A percentile compares a stretch with the other conserved stretches of the same genome.
These are phyloP conservation scores for Citeromyces matritensis DNA, from an alignment of 805 yeast species.

Conservation along the genomic window DNA sequence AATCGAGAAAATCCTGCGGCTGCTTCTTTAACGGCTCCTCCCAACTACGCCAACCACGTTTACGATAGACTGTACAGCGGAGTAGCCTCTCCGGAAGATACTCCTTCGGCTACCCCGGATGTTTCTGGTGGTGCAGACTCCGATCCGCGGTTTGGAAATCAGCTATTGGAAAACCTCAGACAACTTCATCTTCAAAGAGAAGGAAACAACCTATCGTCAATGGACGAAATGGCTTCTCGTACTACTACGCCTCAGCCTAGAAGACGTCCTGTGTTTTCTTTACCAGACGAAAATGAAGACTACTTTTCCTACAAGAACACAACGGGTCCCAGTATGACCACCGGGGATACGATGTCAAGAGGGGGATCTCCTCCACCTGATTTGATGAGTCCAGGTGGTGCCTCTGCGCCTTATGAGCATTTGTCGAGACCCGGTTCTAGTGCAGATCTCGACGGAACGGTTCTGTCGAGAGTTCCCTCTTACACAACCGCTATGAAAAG, in stretches of 20 bases:
- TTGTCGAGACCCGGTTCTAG: conserved; percentile 42
- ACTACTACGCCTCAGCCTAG: conserved; percentile 2
- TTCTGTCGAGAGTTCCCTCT: conserved; percentile 66
- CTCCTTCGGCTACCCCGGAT: conserved; percentile 14
- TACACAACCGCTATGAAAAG: conserved; percentile 64
- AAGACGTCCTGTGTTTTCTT: conserved; percentile 13
- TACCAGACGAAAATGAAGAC: conserved; percentile 14
- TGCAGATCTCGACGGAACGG: conserved; percentile 23
- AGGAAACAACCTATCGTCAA: no score
- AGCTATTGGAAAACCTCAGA: conserved; percentile 35
- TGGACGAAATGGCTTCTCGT: conserved; percentile 14
- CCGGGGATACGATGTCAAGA: not conserved
- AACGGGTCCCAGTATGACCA: not conserved
- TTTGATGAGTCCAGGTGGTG: conserved; percentile 21
- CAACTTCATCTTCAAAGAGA: conserved; percentile 34
- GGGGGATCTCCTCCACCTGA: conserved; percentile 9
- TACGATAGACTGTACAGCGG: conserved; percentile 73
- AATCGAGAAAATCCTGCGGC: conserved; percentile 6
- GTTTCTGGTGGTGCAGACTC: conserved; percentile 18
- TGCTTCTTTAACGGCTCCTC: conserved; percentile 52
- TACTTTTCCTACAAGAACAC: conserved; percentile 13
- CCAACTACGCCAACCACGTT: conserved; percentile 67
- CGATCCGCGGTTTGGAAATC: conserved; percentile 8
- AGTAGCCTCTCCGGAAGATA: conserved; percentile 29
- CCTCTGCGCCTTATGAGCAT: conserved; percentile 43